Conservation (phyloP, 345 rosid genomes). For the Cardamine resedifolia region DNA sequence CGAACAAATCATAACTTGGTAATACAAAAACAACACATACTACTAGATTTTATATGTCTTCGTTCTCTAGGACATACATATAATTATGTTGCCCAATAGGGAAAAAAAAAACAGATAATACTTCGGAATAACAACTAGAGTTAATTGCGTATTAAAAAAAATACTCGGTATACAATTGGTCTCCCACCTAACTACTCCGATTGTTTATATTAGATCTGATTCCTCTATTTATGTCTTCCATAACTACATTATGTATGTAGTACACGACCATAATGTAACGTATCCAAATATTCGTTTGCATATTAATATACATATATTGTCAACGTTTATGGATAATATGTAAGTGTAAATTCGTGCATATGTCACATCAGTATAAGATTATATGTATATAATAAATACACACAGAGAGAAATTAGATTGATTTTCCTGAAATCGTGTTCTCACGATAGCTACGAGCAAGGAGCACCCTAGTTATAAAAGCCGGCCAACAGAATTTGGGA, state of each 20-base stretch:
- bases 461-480: conserved; percentile 45
- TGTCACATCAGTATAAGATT: conserved; percentile 23
- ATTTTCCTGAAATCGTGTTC: conserved; percentile 55
- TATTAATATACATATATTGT: neutral
- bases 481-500: conserved; percentile 28
- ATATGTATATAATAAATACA: conserved; percentile 1
- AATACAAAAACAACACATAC: neutral
- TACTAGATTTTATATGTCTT: neutral
- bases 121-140: neutral
- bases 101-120: neutral
- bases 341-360: conserved; percentile 14
- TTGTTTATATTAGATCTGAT: conserved; percentile 17
- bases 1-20: too few relatives aligned
- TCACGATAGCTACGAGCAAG: conserved; percentile 64
- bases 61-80: neutral
- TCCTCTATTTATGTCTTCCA: conserved; percentile 13
- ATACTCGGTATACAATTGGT: conserved; percentile 9
- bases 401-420: neutral
- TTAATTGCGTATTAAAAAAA: neutral
- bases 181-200: conserved; percentile 28
- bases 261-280: conserved; percentile 25
- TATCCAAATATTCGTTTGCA: conserved; percentile 6
- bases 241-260: conserved; percentile 15
- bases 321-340: conserved; percentile 4
- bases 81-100: neutral